Percentiles rank a stretch among this genome's conserved stretches.
These are phyloP conservation scores for Parascedosporium putredinis DNA, from an alignment of 2,329 filamentous ascomycete species.

Conservation along the genomic window DNA sequence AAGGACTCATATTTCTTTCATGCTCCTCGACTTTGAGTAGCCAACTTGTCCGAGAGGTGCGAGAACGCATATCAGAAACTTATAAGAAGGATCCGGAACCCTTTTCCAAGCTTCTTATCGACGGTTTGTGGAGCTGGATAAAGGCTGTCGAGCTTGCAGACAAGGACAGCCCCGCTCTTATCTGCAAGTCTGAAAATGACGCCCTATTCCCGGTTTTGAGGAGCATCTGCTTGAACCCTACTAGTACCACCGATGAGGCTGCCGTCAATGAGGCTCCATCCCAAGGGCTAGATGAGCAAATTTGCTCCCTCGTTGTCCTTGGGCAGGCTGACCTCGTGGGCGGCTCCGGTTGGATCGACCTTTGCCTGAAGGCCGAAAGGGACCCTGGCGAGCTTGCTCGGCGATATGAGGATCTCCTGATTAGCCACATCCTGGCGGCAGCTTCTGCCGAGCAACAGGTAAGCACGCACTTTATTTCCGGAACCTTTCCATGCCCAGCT, in stretches of 20 bases:
- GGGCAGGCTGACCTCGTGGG: slow-evolving; percentile 70
- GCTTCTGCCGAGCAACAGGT: slow-evolving; percentile 44
- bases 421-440: slow-evolving; percentile 52
- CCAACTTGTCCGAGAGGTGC: slow-evolving; percentile 52
- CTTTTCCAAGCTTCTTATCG: slow-evolving; percentile 54
- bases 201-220: slow-evolving; percentile 53
- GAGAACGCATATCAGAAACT: slow-evolving; percentile 48
- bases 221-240: slow-evolving; percentile 51
- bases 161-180: slow-evolving; percentile 63
- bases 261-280: slow-evolving; percentile 30
- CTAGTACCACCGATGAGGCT: slow-evolving; percentile 32
- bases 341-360: slow-evolving; percentile 75
- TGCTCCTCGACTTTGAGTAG: slow-evolving; percentile 52
- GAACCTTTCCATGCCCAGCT: background rate
- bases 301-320: slow-evolving; percentile 68
- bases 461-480: slow-evolving; percentile 14
- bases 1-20: slow-evolving; percentile 72
- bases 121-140: slow-evolving; percentile 74
- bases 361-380: slow-evolving; percentile 66
- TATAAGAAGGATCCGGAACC: slow-evolving; percentile 50
- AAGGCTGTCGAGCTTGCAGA: slow-evolving; percentile 56
- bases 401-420: slow-evolving; percentile 50
- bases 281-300: slow-evolving; percentile 53
- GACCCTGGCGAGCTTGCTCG: slow-evolving; percentile 74
- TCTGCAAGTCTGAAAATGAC: slow-evolving; percentile 52